Evolutionary conservation across 805 yeast genomes (phyloP).

Genomic region (Saccharomyces paradoxus): DNA sequence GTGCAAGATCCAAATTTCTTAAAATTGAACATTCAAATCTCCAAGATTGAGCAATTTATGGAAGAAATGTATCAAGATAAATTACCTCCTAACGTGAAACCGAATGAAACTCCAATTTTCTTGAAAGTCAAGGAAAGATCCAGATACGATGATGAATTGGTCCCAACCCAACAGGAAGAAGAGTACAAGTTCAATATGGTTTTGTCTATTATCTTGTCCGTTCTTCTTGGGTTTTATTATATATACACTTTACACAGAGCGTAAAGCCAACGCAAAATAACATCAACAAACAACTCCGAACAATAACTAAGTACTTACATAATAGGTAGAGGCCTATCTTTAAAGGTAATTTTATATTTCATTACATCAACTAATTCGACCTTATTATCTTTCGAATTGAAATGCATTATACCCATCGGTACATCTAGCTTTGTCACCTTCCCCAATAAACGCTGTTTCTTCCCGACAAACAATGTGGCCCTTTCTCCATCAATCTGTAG

Average conservation of each 20-base stretch:
- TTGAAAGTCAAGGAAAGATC: constrained; percentile 38
- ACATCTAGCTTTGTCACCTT: constrained; percentile 47
- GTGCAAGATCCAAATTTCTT: constrained; percentile 83
- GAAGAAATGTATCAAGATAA: constrained; percentile 65
- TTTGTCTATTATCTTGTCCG: constrained; percentile 15
- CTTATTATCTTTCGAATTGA: constrained; percentile 27
- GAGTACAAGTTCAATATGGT: constrained; percentile 22
- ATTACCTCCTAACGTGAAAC: constrained; percentile 46
- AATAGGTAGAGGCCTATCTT: constrained; percentile 66
- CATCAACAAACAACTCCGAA: background rate
- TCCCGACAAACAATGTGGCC: constrained; percentile 57
- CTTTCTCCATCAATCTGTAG: constrained; percentile 23
- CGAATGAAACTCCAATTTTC: constrained; percentile 32
- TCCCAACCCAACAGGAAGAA: constrained; percentile 19
- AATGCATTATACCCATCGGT: constrained; percentile 56
- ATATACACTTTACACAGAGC: background rate
- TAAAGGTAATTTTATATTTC: constrained; percentile 50
- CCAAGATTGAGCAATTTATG: constrained; percentile 80
- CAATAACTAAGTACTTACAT: constrained; percentile 37
- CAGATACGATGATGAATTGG: constrained; percentile 31
- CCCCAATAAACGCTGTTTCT: constrained; percentile 63
- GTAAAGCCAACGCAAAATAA: background rate
- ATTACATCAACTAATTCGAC: constrained; percentile 55
- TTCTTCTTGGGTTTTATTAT: constrained; percentile 17
- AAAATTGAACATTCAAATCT: constrained; percentile 75